Evolutionary conservation across 2,329 filamentous ascomycete species (phyloP).

Genomic region (Decorospora gaudefroyi): DNA sequence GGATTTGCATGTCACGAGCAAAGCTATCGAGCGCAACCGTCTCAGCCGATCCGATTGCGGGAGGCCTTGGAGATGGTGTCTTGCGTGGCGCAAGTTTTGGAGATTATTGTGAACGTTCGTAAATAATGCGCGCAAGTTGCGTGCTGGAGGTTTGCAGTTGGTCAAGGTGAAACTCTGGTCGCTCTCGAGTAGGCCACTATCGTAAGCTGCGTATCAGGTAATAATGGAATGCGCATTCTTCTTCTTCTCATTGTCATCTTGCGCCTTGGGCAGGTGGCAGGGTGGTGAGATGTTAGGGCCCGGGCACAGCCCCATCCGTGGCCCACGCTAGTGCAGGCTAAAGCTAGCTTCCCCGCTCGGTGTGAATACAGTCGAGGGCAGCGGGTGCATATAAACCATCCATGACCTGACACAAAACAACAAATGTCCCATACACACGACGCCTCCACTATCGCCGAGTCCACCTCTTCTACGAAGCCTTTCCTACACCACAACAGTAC

Average conservation of each 20-base stretch:
- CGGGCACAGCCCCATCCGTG: constrained; percentile 24
- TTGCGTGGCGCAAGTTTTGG: constrained; percentile 12
- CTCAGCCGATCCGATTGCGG: constrained; percentile 32
- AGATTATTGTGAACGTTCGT: not conserved
- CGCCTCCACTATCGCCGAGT: constrained; percentile 22
- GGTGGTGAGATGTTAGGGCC: constrained; percentile 10
- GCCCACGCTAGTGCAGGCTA: constrained; percentile 17
- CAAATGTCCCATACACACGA: constrained; percentile 18
- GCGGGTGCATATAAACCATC: constrained; percentile 31
- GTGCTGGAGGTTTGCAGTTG: not conserved
- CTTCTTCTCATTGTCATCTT: not conserved
- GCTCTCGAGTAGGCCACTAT: not conserved
- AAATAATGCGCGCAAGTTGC: not conserved
- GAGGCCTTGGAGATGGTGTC: constrained; percentile 22
- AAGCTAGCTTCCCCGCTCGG: constrained; percentile 31
- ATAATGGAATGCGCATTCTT: constrained; percentile 2
- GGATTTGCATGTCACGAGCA: constrained; percentile 28
- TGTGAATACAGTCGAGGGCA: constrained; percentile 10
- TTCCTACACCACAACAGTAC: constrained; percentile 23
- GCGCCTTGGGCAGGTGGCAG: constrained; percentile 6
- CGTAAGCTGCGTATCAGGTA: not conserved
- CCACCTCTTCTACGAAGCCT: constrained; percentile 34
- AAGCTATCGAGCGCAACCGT: constrained; percentile 8
- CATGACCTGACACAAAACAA: constrained; percentile 6
- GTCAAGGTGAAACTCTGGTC: not conserved